Evolutionary conservation across 2,329 filamentous ascomycete species (phyloP).

Genomic region (Nigrospora oryzae): DNA sequence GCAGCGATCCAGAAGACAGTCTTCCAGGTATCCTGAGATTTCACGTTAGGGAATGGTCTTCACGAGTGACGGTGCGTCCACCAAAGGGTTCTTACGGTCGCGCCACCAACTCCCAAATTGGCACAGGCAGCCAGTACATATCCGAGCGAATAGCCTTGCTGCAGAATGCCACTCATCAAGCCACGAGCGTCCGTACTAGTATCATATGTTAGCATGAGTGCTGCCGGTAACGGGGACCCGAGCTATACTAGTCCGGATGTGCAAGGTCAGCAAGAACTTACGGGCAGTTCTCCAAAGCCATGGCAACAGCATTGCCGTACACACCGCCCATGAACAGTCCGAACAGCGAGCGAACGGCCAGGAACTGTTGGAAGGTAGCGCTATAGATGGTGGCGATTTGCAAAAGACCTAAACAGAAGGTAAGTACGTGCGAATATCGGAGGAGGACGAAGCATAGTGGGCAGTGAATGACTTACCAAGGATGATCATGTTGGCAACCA

Average conservation of each 20-base stretch:
- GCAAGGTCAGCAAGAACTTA: constrained; percentile 27
- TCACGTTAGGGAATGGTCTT: too few relatives aligned
- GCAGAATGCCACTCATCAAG: constrained; percentile 73
- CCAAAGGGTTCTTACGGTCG: constrained; percentile 10
- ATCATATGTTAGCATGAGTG: neutral
- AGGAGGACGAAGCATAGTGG: constrained; percentile 24
- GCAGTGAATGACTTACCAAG: constrained; percentile 42
- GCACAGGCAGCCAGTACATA: constrained; percentile 72
- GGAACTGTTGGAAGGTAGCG: constrained; percentile 61
- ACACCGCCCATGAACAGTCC: constrained; percentile 77
- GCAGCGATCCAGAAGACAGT: constrained; percentile 67
- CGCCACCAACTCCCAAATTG: constrained; percentile 64
- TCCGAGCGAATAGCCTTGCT: constrained; percentile 74
- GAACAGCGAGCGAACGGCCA: constrained; percentile 66
- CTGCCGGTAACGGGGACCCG: neutral
- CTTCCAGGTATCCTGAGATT: constrained; percentile 54
- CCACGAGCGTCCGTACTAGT: constrained; percentile 57
- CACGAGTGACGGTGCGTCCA: too few relatives aligned
- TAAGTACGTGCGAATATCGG: neutral
- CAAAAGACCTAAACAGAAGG: constrained; percentile 32
- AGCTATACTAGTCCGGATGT: neutral
- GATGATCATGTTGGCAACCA: constrained; percentile 72
- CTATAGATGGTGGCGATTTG: constrained; percentile 74
- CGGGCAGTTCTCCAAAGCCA: constrained; percentile 68
- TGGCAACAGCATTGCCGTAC: constrained; percentile 71